A percentile compares a stretch with the other conserved stretches of the same genome.
Evolutionary conservation across 768 basidiomycete genomes (phyloP).

Genomic region (Mycena venus): DNA sequence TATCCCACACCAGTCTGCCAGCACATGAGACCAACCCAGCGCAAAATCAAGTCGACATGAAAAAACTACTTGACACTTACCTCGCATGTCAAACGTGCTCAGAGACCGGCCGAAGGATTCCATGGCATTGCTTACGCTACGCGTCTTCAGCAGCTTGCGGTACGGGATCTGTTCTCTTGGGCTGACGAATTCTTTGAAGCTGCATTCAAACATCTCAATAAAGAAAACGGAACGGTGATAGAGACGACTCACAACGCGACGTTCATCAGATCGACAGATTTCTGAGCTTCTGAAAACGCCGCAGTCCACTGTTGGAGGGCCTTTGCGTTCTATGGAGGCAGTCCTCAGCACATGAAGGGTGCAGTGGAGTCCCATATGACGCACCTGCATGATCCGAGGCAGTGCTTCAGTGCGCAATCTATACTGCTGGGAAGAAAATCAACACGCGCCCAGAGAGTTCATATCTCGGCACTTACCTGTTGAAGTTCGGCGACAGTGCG

Average conservation of each 20-base stretch:
- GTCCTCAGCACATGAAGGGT: too few relatives aligned
- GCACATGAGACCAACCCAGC: background rate
- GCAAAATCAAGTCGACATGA: background rate
- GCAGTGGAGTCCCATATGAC: too few relatives aligned
- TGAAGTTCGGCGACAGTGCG: constrained; percentile 4
- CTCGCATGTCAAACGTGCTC: constrained; percentile 13
- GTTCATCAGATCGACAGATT: background rate
- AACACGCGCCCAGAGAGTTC: background rate
- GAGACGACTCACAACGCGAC: constrained; percentile 18
- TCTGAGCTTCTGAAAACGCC: background rate
- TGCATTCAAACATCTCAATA: too few relatives aligned
- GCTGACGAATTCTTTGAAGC: constrained; percentile 8
- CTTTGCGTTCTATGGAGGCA: constrained; percentile 22
- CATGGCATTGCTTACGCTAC: background rate
- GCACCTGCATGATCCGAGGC: constrained; percentile 16
- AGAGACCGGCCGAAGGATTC: constrained; percentile 5
- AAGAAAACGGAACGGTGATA: too few relatives aligned
- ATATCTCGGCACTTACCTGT: background rate
- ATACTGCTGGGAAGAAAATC: constrained; percentile 10
- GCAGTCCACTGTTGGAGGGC: constrained; percentile 7
- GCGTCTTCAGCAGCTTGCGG: constrained; percentile 18
- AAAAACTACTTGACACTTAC: background rate
- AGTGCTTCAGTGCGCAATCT: constrained; percentile 14
- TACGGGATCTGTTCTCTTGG: constrained; percentile 18
- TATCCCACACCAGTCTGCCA: constrained; percentile 14